These are phyloP conservation scores for Arabis hirsuta DNA, from an alignment of 345 rosid species.

Conservation along the genomic window DNA sequence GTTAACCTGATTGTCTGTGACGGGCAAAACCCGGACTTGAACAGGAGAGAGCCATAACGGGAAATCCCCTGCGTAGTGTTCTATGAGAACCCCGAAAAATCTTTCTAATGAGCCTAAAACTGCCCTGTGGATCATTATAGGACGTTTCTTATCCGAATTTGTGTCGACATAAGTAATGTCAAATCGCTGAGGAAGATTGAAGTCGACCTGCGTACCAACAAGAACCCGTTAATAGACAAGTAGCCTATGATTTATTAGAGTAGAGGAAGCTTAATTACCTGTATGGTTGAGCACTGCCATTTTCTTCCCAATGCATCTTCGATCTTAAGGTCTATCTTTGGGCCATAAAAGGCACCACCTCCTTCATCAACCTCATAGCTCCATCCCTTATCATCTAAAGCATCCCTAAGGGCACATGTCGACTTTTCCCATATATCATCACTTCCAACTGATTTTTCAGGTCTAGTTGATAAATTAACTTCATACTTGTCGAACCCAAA, in stretches of 20 bases:
- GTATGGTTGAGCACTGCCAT: constrained; percentile 99
- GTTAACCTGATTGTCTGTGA: constrained; percentile 85
- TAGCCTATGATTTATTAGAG: background rate
- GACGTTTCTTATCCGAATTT: constrained; percentile 73
- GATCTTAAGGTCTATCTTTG: constrained; percentile 92
- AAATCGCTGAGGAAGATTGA: constrained; percentile 87
- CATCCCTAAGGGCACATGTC: constrained; percentile 76
- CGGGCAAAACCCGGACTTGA: constrained; percentile 90
- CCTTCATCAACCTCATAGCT: constrained; percentile 91
- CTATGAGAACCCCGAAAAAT: constrained; percentile 92
- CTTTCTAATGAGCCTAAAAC: constrained; percentile 92
- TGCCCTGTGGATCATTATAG: constrained; percentile 98
- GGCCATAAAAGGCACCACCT: constrained; percentile 99
- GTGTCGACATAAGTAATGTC: constrained; percentile 88
- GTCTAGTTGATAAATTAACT: constrained; percentile 94
- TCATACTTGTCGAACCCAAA: constrained; percentile 86
- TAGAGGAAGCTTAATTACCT: constrained; percentile 48
- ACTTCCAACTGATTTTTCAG: constrained; percentile 87
- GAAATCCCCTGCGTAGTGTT: constrained; percentile 97
- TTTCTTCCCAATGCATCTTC: constrained; percentile 97
- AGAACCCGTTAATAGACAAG: constrained; percentile 19
- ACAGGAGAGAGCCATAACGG: constrained; percentile 92
- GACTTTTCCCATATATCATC: constrained; percentile 96
- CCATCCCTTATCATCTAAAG: constrained; percentile 94
- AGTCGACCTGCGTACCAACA: constrained; percentile 71